These are phyloP conservation scores for Blastocystis sp. DNA, from an alignment of 352 stramenopile species.

Conservation along the genomic window DNA sequence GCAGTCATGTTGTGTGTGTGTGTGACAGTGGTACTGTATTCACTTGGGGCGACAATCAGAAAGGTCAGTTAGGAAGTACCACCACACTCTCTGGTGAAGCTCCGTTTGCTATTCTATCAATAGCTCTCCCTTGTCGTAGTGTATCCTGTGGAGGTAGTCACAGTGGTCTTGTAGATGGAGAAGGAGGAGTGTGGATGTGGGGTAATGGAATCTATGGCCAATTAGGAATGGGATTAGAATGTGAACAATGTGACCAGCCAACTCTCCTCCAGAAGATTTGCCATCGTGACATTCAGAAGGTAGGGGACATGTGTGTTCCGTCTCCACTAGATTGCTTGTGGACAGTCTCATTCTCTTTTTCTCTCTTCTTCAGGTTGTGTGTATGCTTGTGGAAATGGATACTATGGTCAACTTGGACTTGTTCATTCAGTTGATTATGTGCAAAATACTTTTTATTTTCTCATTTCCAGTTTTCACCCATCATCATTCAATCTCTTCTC, in stretches of 20 bases:
- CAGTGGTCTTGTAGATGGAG: constrained; percentile 64
- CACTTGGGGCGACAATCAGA: constrained; percentile 44
- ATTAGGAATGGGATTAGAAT: constrained; percentile 67
- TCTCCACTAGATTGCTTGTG: constrained; percentile 70
- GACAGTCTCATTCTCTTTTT: constrained; percentile 72
- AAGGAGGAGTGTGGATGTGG: constrained; percentile 69
- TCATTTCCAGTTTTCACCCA: constrained; percentile 9
- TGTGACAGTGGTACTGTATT: constrained; percentile 51
- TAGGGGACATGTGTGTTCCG: not conserved
- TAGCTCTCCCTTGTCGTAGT: not conserved
- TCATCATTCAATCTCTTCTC: constrained; percentile 16
- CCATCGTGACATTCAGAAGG: constrained; percentile 17
- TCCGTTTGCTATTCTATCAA: constrained; percentile 42
- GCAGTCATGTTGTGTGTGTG: not conserved
- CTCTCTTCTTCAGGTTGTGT: constrained; percentile 69
- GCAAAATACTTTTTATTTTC: not conserved
- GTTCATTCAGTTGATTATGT: constrained; percentile 64
- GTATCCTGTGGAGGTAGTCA: constrained; percentile 68
- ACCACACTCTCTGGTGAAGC: not conserved
- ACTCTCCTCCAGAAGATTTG: constrained; percentile 26
- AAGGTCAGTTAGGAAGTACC: not conserved
- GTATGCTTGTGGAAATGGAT: constrained; percentile 71
- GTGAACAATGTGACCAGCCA: constrained; percentile 61
- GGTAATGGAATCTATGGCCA: constrained; percentile 72
- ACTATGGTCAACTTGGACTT: constrained; percentile 73